Evolutionary conservation across 768 basidiomycete genomes (phyloP), one percentile per base, ranked within the genome.

Genomic region (Calocera cornea): DNA sequence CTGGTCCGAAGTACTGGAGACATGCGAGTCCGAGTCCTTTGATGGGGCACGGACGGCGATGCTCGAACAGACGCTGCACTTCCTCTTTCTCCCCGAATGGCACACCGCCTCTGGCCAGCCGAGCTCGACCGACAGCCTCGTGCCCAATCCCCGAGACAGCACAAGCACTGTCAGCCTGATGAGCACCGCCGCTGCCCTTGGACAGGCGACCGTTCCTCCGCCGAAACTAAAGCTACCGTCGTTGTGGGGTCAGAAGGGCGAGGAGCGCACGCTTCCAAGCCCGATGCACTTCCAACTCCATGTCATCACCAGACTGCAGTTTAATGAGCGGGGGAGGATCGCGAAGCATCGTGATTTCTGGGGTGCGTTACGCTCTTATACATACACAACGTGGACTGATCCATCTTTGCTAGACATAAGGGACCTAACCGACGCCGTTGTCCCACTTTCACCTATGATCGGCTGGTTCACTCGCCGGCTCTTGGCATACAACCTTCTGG

Each of bases 271-370:
- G 38, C 71, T 87, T 19, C 84, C 87, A 1, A 87, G 87, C 17
- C 87, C 89, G 0, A 76, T 92, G n/a, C 87, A 90, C 73, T 79
- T 90, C 71, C 81, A 83, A 72, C 81, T 92, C 3, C 87, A 82
- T 60, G 83, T 91, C 64, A 81, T 88, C 67, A 88, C 89, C 2
- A 83, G 86, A 33, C 81, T 92, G 38, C 82, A 83, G 34, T 90
- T 92, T 76, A 91, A 91, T 76, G 90, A 91, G 71, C 86, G 86
- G 72, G 88, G 87, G n/a, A 83, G 82, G 68, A 86, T 92, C 69
- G 87, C 88, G 2, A 83, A 86, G 71, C 90, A 93, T 74, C 83
- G 88, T 33, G 90, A 92, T 72, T 80, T 88, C 41, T 91, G 88
- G 88, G 89, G 54, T 60, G 19, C 2, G 54, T 19, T 8, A 7